These are phyloP conservation scores for Andalucia godoyi DNA, from an alignment of 78 protist species.

Conservation along the genomic window DNA sequence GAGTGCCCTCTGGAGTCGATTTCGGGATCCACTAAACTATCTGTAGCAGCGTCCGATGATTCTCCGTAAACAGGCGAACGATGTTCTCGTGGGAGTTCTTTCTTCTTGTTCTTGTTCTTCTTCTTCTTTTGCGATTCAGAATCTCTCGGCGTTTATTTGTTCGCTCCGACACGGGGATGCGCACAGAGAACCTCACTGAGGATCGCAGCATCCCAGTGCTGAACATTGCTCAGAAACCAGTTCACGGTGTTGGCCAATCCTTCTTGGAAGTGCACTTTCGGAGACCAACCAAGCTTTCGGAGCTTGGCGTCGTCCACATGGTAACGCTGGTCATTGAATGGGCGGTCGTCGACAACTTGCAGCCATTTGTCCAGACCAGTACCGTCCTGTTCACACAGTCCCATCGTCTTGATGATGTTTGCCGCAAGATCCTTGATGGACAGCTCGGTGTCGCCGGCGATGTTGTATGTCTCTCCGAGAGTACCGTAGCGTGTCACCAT, in stretches of 20 bases:
- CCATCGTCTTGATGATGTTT: neutral
- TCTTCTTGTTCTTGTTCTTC: neutral
- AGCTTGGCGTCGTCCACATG: conserved; percentile 23
- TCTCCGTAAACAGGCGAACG: neutral
- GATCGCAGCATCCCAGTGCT: neutral
- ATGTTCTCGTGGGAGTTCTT: neutral
- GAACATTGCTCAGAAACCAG: conserved; percentile 1
- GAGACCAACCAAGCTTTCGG: conserved; percentile 43
- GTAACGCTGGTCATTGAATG: conserved; percentile 74
- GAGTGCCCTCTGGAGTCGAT: too few species aligned
- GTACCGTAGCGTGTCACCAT: conserved; percentile 40
- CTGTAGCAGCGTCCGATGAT: too few species aligned
- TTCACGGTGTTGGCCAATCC: conserved; percentile 16
- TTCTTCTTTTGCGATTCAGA: neutral
- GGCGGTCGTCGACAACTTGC: conserved; percentile 58
- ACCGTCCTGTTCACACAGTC: too few species aligned
- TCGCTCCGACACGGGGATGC: too few species aligned
- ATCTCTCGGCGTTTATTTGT: too few species aligned
- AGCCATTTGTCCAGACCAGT: conserved; percentile 8
- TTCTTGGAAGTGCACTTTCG: neutral
- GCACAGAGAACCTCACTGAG: too few species aligned
- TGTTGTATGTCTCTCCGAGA: conserved; percentile 53
- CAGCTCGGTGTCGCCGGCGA: conserved; percentile 62
- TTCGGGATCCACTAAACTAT: too few species aligned
- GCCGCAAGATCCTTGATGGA: conserved; percentile 35